Evolutionary conservation across 1,284 basidiomycete species (phyloP), one percentile per base, ranked within the genome.

Genomic region (Papiliotrema laurentii): DNA sequence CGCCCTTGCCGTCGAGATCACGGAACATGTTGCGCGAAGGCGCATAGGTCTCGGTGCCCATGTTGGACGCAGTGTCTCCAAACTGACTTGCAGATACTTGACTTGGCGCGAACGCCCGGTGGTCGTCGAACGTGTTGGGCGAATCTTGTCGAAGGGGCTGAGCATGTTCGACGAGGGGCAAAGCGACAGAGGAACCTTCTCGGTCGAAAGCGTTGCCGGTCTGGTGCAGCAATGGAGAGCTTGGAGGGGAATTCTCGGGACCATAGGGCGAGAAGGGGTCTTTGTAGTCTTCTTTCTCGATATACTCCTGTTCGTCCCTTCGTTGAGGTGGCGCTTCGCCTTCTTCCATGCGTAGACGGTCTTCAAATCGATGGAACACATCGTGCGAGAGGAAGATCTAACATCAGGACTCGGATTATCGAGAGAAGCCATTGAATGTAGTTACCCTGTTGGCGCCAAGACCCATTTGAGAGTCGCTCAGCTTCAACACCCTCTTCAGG

Each of bases 11-110:
- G 59, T 87, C 84, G 6, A 83, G 78, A 54, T 82, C 84, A 53
- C 85, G 83, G 79, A 97, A 97, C 89, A 97, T 94, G 63, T 96
- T 94, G 19, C 89, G 79, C 0, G 89, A 92, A 0, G 91, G 92
- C 0, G 90, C 91, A 63, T 97, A 97, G 0, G 85, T 86, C 63
- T 92, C 90, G 2, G 87, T 88, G 5, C 87, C 89, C 37, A 87
- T 82, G 59, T 87, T 84, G 0, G 87, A 90, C 43, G 79, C 78
- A 0, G 83, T 80, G 42, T 90, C 89, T 49, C 89, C 88, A 35
- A 82, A 80, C 47, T 84, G 79, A 52, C 83, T 85, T 22, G 56
- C 63, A 0, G 84, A 87, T 45, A 85, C 78, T 36, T 83, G 80
- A 63, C 85, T 88, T 3, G 81, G 81, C 81, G 58, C 82, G 40